Evolutionary conservation across 257 asterid genomes (phyloP).

Genomic region (Ophiorrhiza pumila): DNA sequence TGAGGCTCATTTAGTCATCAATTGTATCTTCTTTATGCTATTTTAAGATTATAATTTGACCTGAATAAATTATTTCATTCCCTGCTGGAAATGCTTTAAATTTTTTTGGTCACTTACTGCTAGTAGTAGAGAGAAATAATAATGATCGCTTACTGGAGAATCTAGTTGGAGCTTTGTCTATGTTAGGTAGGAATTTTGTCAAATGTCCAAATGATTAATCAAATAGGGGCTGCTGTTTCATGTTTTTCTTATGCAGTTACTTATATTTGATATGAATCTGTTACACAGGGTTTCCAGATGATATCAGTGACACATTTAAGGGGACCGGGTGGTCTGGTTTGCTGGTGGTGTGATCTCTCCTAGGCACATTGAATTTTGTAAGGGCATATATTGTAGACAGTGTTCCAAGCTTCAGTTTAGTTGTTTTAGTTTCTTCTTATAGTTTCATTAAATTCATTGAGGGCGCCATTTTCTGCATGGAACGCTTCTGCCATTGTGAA

Average conservation of each 20-base stretch:
- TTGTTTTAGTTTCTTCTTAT: conserved; percentile 35
- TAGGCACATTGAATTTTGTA: conserved; percentile 47
- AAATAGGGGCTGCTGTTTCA: not conserved
- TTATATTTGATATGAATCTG: not conserved
- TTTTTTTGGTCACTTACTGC: not conserved
- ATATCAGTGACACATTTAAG: conserved; percentile 28
- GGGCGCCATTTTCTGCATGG: conserved; percentile 30
- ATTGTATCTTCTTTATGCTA: not conserved
- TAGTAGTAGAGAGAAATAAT: not conserved
- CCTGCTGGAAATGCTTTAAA: not conserved
- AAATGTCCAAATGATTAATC: no score
- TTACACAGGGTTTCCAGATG: conserved; percentile 43
- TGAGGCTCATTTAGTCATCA: not conserved
- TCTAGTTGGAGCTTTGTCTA: no score
- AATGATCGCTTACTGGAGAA: not conserved
- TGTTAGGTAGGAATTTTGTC: no score
- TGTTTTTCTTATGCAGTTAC: not conserved
- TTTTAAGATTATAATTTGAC: not conserved
- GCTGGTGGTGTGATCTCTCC: conserved; percentile 54
- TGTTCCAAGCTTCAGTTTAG: conserved; percentile 24
- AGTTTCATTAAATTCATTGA: conserved; percentile 29
- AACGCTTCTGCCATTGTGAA: conserved; percentile 34
- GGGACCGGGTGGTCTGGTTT: conserved; percentile 43
- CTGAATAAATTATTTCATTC: not conserved
- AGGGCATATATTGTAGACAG: conserved; percentile 29